Evolutionary conservation across 805 yeast genomes (phyloP), one percentile per base, ranked within the genome.

Genomic region (Ogataea trehaloabstinens): DNA sequence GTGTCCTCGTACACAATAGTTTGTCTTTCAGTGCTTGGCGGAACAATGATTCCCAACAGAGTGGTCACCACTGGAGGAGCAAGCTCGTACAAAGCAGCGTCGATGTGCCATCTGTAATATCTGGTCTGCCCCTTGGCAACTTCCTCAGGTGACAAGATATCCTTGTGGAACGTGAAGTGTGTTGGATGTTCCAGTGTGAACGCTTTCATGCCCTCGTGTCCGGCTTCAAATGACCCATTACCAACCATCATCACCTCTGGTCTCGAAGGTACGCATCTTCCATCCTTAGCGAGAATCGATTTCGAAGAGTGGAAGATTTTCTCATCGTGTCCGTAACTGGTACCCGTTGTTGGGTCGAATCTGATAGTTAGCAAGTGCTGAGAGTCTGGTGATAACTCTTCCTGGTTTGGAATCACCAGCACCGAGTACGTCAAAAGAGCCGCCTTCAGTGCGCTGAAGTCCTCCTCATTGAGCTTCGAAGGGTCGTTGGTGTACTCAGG

Each of bases 101-200:
- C 96, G 48, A 88, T 86, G 64, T 88, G 96, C 96, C 96, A 88
- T 65, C 96, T 76, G 74, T 87, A 88, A 61, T 81, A 88, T 52
- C 95, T 73, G 2, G 96, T 88, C 60, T 76, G 74, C 36, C 80
- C 76, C 18, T 75, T 55, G 6, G 69, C 74, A 46, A 82, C 74
- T 48, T 87, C 78, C 31, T 79, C 80, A n/a, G 75, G 73, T 13
- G 80, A 67, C 45, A 88, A 70, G 1, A 79, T 71, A 11, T 71
- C 64, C 49, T 81, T 80, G 66, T 88, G 96, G 74, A 88, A 88
- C 2, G 82, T 73, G 50, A 78, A 76, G 60, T 88, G 96, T 2
- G 87, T 80, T 32, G 96, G 96, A 57, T 88, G 96, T 29, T 85
- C 85, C 45, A 87, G 74, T 3, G 42, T 47, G 38, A 60, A 56